These are phyloP conservation scores for Exophiala bonariae DNA, from an alignment of 2,329 filamentous ascomycete species.

Conservation along the genomic window DNA sequence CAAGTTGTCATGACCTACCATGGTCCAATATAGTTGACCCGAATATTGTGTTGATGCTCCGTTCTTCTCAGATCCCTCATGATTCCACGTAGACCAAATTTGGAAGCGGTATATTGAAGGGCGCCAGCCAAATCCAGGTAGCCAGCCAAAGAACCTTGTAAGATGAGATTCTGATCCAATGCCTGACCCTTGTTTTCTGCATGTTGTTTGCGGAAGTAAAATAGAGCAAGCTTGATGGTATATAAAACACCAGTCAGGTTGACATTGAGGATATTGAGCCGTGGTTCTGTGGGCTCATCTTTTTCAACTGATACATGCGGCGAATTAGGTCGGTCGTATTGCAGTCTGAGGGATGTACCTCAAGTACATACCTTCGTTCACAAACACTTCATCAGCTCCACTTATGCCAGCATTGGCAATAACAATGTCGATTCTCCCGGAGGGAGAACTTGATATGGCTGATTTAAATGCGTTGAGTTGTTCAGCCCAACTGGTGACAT, in stretches of 20 bases:
- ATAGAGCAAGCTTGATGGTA: constrained; percentile 27
- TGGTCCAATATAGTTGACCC: constrained; percentile 40
- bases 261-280: constrained; percentile 35
- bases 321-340: constrained; percentile 47
- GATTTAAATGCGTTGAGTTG: constrained; percentile 65
- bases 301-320: constrained; percentile 20
- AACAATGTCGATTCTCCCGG: constrained; percentile 61
- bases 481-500: constrained; percentile 66
- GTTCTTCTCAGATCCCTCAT: constrained; percentile 36
- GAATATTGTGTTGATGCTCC: constrained; percentile 39
- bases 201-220: constrained; percentile 35
- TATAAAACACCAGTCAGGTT: constrained; percentile 24
- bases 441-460: constrained; percentile 54
- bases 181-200: constrained; percentile 29
- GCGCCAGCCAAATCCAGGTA: constrained; percentile 35
- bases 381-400: constrained; percentile 36
- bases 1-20: constrained; percentile 35
- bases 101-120: constrained; percentile 38
- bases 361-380: constrained; percentile 19
- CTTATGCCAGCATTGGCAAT: constrained; percentile 68
- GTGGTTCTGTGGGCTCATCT: constrained; percentile 31
- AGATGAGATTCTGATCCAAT: constrained; percentile 30
- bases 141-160: constrained; percentile 37
- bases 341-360: constrained; percentile 28
- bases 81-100: constrained; percentile 41